Conservation (phyloP, 1,139 yeast genomes). For the Blastobotrys buckinghamii region DNA sequence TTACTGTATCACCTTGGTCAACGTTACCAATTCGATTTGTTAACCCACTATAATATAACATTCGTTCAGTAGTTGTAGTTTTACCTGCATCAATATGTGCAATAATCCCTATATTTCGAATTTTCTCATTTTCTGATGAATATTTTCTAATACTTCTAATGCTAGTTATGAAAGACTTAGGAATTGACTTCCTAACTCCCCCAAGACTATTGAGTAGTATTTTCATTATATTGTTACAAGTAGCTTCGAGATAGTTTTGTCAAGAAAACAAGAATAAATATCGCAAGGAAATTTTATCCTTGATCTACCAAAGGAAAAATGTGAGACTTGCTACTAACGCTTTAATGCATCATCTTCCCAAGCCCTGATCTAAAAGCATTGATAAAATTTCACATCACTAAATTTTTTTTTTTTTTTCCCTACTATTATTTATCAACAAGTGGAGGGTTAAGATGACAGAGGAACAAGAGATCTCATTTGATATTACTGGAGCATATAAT, state of each 20-base stretch:
- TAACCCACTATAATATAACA: slow-evolving; percentile 82
- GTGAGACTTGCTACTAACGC: too few species aligned
- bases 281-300: too few species aligned
- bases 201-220: background rate
- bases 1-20: slow-evolving; percentile 94
- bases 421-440: background rate
- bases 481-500: slow-evolving; percentile 74
- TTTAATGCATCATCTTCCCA: too few species aligned
- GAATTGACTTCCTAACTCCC: background rate
- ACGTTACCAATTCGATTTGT: slow-evolving; percentile 84
- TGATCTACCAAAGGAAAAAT: too few species aligned
- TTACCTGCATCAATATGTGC: slow-evolving; percentile 89
- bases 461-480: slow-evolving; percentile 39
- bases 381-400: background rate
- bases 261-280: too few species aligned
- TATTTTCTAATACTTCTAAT: background rate
- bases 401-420: background rate
- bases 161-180: background rate
- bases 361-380: too few species aligned
- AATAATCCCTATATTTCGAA: slow-evolving; percentile 72
- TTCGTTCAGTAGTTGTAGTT: slow-evolving; percentile 84
- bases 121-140: slow-evolving; percentile 18
- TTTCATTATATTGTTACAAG: too few species aligned
- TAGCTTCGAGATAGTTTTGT: too few species aligned
- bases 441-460: background rate